Evolutionary conservation across 2,329 filamentous ascomycete genomes (phyloP).

Genomic region (Pestalotiopsis sp.): DNA sequence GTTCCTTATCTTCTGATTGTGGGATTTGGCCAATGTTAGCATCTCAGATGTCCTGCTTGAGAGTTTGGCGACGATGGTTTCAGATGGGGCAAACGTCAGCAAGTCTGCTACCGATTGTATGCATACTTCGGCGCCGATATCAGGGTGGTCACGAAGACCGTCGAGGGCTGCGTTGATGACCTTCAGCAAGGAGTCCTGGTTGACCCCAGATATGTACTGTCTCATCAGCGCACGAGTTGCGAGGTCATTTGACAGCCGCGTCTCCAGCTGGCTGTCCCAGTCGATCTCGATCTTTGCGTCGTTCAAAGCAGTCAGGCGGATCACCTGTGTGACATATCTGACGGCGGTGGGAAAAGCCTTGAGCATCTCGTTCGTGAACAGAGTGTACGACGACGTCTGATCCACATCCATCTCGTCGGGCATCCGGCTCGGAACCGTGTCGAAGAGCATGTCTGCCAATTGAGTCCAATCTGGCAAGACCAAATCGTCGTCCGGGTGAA

Average conservation of each 20-base stretch:
- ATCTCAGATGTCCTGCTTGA: conserved; percentile 54
- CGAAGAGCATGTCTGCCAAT: conserved; percentile 54
- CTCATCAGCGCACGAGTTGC: conserved; percentile 63
- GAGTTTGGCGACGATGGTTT: conserved; percentile 35
- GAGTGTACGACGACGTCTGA: conserved; percentile 36
- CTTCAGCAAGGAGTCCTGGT: conserved; percentile 40
- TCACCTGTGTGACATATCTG: conserved; percentile 62
- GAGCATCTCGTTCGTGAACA: conserved; percentile 47
- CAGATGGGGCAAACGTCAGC: conserved; percentile 32
- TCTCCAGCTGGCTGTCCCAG: conserved; percentile 82
- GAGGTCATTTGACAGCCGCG: conserved; percentile 71
- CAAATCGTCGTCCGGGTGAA: conserved; percentile 35
- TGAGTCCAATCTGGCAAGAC: conserved; percentile 54
- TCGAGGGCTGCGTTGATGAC: conserved; percentile 60
- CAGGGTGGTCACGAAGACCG: conserved; percentile 50
- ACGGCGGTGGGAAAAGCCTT: conserved; percentile 70
- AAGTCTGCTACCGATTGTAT: conserved; percentile 30
- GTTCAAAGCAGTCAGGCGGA: conserved; percentile 52
- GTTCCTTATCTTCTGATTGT: conserved; percentile 68
- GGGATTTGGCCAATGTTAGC: conserved; percentile 66
- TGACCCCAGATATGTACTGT: conserved; percentile 48
- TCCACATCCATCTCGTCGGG: conserved; percentile 38
- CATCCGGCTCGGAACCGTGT: conserved; percentile 20
- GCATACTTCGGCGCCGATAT: conserved; percentile 36
- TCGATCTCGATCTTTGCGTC: conserved; percentile 69